phyloP scores from a whole-genome alignment of 768 basidiomycete species.

The Mycena rosella region DNA sequence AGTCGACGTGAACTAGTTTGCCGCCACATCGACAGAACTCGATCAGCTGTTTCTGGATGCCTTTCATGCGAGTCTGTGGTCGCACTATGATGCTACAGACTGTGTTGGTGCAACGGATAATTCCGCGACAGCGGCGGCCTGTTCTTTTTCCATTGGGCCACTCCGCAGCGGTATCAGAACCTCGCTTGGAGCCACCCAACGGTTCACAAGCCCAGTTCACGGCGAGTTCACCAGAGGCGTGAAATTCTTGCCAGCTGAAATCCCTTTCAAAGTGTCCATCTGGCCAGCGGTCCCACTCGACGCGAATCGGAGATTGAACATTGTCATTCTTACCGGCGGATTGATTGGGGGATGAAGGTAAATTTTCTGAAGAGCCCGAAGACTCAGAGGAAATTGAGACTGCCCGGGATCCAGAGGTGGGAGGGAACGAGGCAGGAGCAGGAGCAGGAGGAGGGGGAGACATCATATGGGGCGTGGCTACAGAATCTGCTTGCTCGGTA shows the following conservation, averaged over 20 bases:
- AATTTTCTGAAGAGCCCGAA: too few species aligned
- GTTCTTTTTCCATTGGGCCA: conserved; percentile 34
- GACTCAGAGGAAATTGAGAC: too few species aligned
- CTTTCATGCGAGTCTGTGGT: conserved; percentile 19
- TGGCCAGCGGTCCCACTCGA: background rate
- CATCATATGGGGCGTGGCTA: too few species aligned
- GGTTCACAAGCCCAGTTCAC: conserved; percentile 36
- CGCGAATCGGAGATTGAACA: background rate
- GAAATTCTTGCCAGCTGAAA: background rate
- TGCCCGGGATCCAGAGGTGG: too few species aligned
- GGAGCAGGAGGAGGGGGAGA: too few species aligned
- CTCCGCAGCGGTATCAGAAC: conserved; percentile 13
- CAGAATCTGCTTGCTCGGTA: too few species aligned
- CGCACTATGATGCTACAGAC: conserved; percentile 37
- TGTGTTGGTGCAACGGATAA: conserved; percentile 33
- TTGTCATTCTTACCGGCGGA: too few species aligned
- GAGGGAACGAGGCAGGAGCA: too few species aligned
- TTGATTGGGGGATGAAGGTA: too few species aligned
- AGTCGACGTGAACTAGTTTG: background rate
- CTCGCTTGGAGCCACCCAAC: conserved; percentile 31
- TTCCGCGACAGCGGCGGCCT: conserved; percentile 31
- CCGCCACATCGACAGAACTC: background rate
- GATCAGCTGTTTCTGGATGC: background rate
- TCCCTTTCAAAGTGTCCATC: background rate
- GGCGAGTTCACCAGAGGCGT: conserved; percentile 5